phyloP scores from a whole-genome alignment of 2,329 filamentous ascomycete genomes.

The Diaporthe ilicicola region DNA sequence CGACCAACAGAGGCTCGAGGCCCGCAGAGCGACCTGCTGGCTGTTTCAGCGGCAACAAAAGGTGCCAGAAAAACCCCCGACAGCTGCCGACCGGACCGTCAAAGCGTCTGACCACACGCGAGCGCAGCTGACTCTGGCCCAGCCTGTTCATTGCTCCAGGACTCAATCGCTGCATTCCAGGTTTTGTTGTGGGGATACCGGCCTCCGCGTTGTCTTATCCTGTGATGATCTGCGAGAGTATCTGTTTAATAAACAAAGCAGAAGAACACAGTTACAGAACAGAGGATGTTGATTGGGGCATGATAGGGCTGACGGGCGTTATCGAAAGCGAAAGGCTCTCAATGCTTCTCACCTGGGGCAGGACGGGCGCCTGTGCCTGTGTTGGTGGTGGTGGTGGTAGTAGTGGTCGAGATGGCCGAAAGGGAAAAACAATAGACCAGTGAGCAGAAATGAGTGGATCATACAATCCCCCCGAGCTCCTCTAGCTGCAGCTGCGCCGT shows the following conservation, averaged over 20 bases:
- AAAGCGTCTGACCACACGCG: neutral
- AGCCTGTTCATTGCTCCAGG: neutral
- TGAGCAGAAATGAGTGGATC: conserved; percentile 16
- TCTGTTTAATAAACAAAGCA: neutral
- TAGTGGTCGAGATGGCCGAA: neutral
- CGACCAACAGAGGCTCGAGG: neutral
- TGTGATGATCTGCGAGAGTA: conserved; percentile 15
- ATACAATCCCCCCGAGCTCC: neutral
- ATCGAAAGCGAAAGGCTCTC: neutral
- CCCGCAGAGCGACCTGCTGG: neutral
- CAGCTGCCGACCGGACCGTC: conserved; percentile 21
- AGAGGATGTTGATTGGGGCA: neutral
- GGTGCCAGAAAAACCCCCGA: neutral
- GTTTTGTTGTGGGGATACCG: conserved; percentile 1
- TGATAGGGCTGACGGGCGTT: neutral
- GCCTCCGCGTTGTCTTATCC: neutral
- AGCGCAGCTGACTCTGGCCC: neutral
- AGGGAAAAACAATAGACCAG: neutral
- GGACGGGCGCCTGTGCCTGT: neutral
- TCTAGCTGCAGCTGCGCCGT: conserved; percentile 24
- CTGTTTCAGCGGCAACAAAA: neutral
- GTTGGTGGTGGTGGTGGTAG: neutral
- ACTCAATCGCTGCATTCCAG: neutral
- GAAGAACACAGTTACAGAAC: neutral
- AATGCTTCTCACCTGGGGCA: neutral